Percentiles rank a stretch among this genome's conserved stretches.
Conservation (phyloP, 1,139 yeast genomes). For the Candida sp. region DNA sequence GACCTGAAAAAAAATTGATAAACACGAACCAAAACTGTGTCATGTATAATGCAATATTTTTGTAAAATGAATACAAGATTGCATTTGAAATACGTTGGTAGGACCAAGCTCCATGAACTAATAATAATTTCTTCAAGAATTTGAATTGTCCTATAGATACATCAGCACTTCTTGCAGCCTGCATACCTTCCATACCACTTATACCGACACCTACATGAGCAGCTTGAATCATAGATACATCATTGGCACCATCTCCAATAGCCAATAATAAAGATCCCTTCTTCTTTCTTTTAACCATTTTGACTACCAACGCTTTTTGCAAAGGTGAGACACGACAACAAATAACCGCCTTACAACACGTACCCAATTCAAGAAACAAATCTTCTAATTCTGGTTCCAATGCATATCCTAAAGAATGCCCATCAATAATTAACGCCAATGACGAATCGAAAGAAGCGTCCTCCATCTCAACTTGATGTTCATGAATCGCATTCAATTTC, state of each 20-base stretch:
- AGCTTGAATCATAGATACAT: slow-evolving; percentile 98
- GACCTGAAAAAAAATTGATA: slow-evolving; percentile 90
- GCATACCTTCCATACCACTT: slow-evolving; percentile 99
- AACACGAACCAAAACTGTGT: slow-evolving; percentile 98
- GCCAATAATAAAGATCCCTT: slow-evolving; percentile 76
- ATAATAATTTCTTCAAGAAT: slow-evolving; percentile 71
- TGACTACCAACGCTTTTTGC: slow-evolving; percentile 95
- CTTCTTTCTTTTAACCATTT: slow-evolving; percentile 62
- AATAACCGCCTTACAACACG: slow-evolving; percentile 84
- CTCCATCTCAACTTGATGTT: slow-evolving; percentile 66
- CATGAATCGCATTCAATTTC: slow-evolving; percentile 71
- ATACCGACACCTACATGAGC: slow-evolving; percentile 99
- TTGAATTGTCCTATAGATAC: slow-evolving; percentile 95
- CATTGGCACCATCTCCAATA: slow-evolving; percentile 98
- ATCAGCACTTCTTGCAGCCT: slow-evolving; percentile 98
- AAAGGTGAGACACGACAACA: slow-evolving; percentile 98
- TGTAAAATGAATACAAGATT: slow-evolving; percentile 90
- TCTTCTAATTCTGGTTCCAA: slow-evolving; percentile 80
- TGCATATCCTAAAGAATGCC: slow-evolving; percentile 84
- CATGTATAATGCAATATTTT: slow-evolving; percentile 93
- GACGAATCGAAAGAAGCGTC: slow-evolving; percentile 55
- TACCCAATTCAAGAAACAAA: slow-evolving; percentile 73
- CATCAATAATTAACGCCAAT: slow-evolving; percentile 90
- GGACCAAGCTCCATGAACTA: slow-evolving; percentile 98
- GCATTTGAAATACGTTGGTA: slow-evolving; percentile 93